Conservation (phyloP, 768 basidiomycete species). For the Polyporus arcularius region DNA sequence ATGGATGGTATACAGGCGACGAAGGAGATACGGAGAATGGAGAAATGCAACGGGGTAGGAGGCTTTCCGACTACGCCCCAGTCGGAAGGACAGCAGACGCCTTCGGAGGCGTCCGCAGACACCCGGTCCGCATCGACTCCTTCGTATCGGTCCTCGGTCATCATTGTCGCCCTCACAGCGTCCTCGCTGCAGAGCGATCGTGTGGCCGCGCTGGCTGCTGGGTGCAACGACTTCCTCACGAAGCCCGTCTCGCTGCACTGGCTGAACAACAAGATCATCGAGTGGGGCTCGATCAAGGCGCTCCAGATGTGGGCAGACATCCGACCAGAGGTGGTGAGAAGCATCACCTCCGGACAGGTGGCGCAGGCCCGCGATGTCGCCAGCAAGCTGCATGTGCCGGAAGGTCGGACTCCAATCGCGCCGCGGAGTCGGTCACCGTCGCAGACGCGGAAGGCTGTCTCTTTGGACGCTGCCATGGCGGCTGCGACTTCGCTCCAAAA, state of each 20-base stretch:
- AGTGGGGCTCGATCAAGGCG: conserved; percentile 98
- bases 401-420: conserved; percentile 43
- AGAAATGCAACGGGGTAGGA: conserved; percentile 64
- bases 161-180: conserved; percentile 98
- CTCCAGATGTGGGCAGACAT: conserved; percentile 91
- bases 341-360: conserved; percentile 46
- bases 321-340: conserved; percentile 57
- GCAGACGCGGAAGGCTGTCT: conserved; percentile 20
- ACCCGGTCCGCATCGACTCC: conserved; percentile 41
- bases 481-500: conserved; percentile 11
- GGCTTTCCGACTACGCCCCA: conserved; percentile 72
- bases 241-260: conserved; percentile 95
- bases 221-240: conserved; percentile 98
- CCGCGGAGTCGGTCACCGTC: conserved; percentile 43
- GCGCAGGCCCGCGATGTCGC: conserved; percentile 51
- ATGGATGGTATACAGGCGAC: conserved; percentile 99
- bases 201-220: conserved; percentile 95
- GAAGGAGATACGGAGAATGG: conserved; percentile 88
- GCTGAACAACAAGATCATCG: conserved; percentile 97
- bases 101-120: conserved; percentile 54
- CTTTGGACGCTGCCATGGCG: conserved; percentile 14
- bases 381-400: conserved; percentile 49
- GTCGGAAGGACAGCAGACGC: conserved; percentile 53
- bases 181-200: conserved; percentile 94
- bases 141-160: conserved; percentile 90